Base-by-base conservation (phyloP, 805 yeast species). In the Zygotorulaspora sp. region DNA sequence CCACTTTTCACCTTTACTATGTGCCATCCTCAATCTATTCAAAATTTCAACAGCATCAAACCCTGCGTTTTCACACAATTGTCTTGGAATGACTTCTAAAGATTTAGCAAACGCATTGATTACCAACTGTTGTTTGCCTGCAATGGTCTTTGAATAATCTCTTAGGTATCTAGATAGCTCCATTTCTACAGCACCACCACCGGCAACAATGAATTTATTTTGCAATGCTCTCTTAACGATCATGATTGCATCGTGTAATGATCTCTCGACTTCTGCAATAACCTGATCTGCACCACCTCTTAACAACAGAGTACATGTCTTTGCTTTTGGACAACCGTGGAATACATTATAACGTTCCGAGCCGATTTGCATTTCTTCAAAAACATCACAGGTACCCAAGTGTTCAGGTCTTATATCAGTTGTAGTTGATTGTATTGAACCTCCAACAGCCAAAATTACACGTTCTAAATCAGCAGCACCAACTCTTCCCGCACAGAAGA, bases 101-200 rank as follows among this genome's bases (percentile, higher is more conserved):
- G 97, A 95, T 50, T 83, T 83, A 16, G 98, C 98, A 66, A 79
- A 92, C 6, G 96, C 96, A 41, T 81, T 80, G 41, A 92, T 83
- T 42, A 92, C 80, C 45, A 92, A 70, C 68, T 92, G 99, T 66
- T 90, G 96, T 64, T 92, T 90, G 27, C 98, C 98, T 15, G 96
- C 87, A 52, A 92, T 84, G 13, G 86, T 75, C 56, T 82, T 80
- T 16, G 97, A 80, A 56, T 80, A 76, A 52, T 87, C 96, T 56
- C 98, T 77, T 52, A 92, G 72, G 61, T 83, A 78, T 61, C 78
- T 86, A 25, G 97, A 88, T 27, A 92, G 58, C 60, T 92, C 97
- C 98, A 92, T 92, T 66, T 92, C 98, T 47, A 88, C 83, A 23
- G 99, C 99, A 47, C 99, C 99, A 48, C 99, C 99, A 45, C 99